These are phyloP conservation scores for Dendrothele bispora DNA, from an alignment of 768 basidiomycete genomes.

Conservation along the genomic window DNA sequence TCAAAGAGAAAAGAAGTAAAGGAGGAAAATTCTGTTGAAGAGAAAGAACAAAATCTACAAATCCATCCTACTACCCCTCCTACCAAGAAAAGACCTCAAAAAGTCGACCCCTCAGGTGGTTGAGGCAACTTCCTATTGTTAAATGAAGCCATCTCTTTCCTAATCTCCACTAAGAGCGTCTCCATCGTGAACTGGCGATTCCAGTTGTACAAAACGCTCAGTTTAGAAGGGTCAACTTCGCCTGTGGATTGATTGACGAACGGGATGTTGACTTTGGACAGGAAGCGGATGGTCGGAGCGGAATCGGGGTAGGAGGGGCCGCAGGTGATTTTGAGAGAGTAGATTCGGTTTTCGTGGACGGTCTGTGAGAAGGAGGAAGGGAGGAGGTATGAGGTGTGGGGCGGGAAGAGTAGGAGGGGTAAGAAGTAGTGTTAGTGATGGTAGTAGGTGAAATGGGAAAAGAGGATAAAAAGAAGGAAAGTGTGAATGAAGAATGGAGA, in stretches of 20 bases:
- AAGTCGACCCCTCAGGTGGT: constrained; percentile 84
- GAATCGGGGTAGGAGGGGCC: constrained; percentile 71
- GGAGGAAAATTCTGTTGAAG: no score
- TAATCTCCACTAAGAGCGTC: constrained; percentile 87
- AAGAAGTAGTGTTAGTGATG: constrained; percentile 17
- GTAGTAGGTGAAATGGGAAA: constrained; percentile 3
- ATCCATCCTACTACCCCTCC: no score
- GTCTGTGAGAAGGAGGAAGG: no score
- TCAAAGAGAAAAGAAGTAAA: no score
- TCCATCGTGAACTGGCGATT: constrained; percentile 77
- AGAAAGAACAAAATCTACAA: no score
- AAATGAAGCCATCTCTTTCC: constrained; percentile 94
- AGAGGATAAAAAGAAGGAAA: constrained; percentile 6
- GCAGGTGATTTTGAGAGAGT: constrained; percentile 90
- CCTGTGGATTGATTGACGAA: constrained; percentile 80
- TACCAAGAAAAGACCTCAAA: constrained; percentile 32
- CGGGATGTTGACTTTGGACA: constrained; percentile 90
- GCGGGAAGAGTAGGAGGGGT: no score
- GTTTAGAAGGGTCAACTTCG: constrained; percentile 70
- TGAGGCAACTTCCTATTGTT: constrained; percentile 93
- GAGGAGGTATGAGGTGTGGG: no score
- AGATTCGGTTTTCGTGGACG: constrained; percentile 98
- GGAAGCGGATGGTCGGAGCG: constrained; percentile 81
- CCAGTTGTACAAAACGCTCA: constrained; percentile 79
- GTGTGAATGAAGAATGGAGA: no score